Percentiles rank a stretch among this genome's conserved stretches.
Evolutionary conservation across 306 rosid genomes (phyloP).

Genomic region (Vicia sativa): DNA sequence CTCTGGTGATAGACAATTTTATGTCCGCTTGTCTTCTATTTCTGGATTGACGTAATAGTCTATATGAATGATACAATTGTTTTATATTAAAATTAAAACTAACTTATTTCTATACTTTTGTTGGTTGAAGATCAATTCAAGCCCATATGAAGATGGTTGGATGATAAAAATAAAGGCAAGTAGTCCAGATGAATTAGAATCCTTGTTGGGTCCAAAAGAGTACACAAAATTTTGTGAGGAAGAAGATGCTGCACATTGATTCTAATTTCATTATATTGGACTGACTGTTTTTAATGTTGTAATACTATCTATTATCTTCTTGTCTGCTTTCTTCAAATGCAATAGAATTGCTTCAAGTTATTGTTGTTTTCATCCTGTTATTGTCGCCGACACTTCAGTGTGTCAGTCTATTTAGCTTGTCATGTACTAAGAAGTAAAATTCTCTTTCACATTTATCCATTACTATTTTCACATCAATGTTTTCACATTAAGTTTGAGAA

Average conservation of each 20-base stretch:
- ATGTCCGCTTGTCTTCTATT: no score
- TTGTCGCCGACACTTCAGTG: constrained; percentile 30
- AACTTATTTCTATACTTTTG: background rate
- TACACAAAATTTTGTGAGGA: constrained; percentile 85
- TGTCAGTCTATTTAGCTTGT: constrained; percentile 30
- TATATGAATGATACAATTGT: no score
- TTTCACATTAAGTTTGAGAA: background rate
- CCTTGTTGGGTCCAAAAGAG: constrained; percentile 71
- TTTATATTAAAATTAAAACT: no score
- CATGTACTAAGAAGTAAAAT: constrained; percentile 32
- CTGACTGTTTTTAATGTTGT: constrained; percentile 42
- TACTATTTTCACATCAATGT: background rate
- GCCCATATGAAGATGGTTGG: constrained; percentile 95
- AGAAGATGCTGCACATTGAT: constrained; percentile 80
- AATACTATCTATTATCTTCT: constrained; percentile 35
- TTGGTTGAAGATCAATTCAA: constrained; percentile 58
- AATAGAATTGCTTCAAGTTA: constrained; percentile 34
- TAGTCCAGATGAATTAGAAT: constrained; percentile 63
- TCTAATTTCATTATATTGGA: constrained; percentile 20
- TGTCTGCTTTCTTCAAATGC: constrained; percentile 36
- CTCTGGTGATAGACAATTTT: no score
- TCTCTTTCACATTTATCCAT: background rate
- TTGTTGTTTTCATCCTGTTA: constrained; percentile 22
- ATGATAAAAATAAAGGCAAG: constrained; percentile 91
- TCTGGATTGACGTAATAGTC: no score